Evolutionary conservation across 164 flowering plant species (phyloP).

Genomic region (Chimonanthus praecox): DNA sequence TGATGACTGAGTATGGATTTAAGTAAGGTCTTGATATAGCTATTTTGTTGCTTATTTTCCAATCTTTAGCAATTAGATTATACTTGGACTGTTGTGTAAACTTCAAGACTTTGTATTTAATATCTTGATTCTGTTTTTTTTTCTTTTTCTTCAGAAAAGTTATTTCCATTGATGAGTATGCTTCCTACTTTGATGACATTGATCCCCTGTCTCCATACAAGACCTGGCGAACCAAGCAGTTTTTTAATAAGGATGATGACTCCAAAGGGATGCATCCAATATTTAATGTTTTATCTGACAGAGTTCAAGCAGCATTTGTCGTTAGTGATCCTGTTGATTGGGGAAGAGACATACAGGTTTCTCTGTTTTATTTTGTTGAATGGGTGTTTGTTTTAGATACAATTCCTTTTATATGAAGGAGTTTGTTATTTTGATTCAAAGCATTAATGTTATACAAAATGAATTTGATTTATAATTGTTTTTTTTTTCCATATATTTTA

Average conservation of each 20-base stretch:
- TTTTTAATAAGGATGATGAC: constrained; percentile 2
- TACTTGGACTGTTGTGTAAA: background rate
- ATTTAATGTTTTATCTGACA: constrained; percentile 32
- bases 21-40: constrained; percentile 38
- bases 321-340: constrained; percentile 93
- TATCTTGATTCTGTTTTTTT: background rate
- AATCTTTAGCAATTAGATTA: background rate
- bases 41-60: constrained; percentile 1
- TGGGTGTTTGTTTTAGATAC: background rate
- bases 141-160: constrained; percentile 47
- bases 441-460: too few species aligned
- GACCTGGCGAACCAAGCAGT: constrained; percentile 37
- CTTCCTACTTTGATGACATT: constrained; percentile 65
- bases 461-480: too few species aligned
- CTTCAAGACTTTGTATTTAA: background rate
- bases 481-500: too few species aligned
- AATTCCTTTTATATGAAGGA: background rate
- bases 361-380: background rate
- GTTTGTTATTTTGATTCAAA: too few species aligned
- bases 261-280: constrained; percentile 10
- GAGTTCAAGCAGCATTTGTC: constrained; percentile 68
- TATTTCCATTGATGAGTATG: constrained; percentile 73
- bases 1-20: constrained; percentile 83
- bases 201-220: constrained; percentile 75
- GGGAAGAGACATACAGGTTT: constrained; percentile 94